Evolutionary conservation across 2,329 filamentous ascomycete genomes (phyloP), one percentile per base, ranked within the genome.

Genomic region (Cryoendolithus antarcticus): DNA sequence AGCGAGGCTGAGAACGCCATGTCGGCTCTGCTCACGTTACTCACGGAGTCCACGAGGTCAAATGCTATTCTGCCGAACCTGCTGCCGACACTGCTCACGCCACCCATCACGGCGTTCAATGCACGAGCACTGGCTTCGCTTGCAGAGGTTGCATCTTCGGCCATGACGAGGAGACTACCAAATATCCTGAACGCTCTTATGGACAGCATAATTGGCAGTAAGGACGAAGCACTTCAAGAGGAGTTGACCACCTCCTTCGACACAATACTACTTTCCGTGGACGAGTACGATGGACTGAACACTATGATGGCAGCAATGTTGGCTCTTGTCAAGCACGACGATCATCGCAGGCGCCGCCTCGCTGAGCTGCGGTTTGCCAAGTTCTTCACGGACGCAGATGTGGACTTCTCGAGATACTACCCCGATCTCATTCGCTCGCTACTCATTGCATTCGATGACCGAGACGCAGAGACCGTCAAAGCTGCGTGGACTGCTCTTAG

Each of bases 31-130:
- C 74, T 98, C 46, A 98, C 91, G 0, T 72, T 98, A 13, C 79
- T 98, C 46, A 96, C 89, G 0, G 91, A 98, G 61, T 80, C 85
- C 10, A 91, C 86, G 6, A 76, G 91, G 47, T 93, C 89, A 13
- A 98, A 95, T 60, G 88, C 94, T 50, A 98, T 98, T 53, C 68
- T 98, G 42, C 93, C 91, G 12, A 95, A 93, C 61, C 79, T 98
- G 40, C 86, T 98, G 44, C 91, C 93, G 1, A 96, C 88, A 2
- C 73, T 98, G 28, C 83, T 93, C 43, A 81, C 83, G 6, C 80
- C 86, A 39, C 91, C 91, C 2, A 94, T 98, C 51, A 83, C 86
- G 21, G 76, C 81, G 1, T 98, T 98, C 72, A 95, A 98, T 56
- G 89, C 93, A 43, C 86, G 81, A 58, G 91, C 91, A 9, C 67